Evolutionary conservation across 1,284 basidiomycete species (phyloP).

Genomic region (Malassezia slooffiae): DNA sequence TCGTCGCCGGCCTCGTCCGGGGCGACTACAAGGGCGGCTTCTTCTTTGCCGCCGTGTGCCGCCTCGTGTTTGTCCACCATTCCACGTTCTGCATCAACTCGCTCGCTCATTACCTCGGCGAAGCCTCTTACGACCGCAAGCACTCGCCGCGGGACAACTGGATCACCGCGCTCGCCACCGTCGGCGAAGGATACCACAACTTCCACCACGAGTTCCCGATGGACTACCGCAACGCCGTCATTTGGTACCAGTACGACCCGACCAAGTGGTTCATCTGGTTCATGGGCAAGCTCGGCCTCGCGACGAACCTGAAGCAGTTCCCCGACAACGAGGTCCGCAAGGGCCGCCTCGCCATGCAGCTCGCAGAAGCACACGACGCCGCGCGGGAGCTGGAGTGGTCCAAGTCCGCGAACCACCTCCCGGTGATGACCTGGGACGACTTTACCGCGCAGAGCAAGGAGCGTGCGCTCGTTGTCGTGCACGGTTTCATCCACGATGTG

Average conservation of each 20-base stretch:
- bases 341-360: slow-evolving; percentile 42
- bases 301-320: slow-evolving; percentile 43
- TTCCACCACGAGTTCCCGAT: slow-evolving; percentile 47
- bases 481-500: slow-evolving; percentile 44
- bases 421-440: slow-evolving; percentile 45
- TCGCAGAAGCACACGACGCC: slow-evolving; percentile 30
- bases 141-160: slow-evolving; percentile 45
- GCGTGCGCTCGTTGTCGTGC: slow-evolving; percentile 36
- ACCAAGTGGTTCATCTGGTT: slow-evolving; percentile 45
- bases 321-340: slow-evolving; percentile 46
- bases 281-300: slow-evolving; percentile 35
- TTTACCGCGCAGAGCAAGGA: slow-evolving; percentile 42
- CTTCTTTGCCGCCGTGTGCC: slow-evolving; percentile 41
- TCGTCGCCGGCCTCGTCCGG: slow-evolving; percentile 45
- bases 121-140: slow-evolving; percentile 44
- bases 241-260: slow-evolving; percentile 46
- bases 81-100: slow-evolving; percentile 47
- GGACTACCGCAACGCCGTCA: slow-evolving; percentile 44
- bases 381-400: slow-evolving; percentile 30
- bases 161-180: slow-evolving; percentile 41
- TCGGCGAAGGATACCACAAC: slow-evolving; percentile 46
- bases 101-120: slow-evolving; percentile 44
- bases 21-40: slow-evolving; percentile 44
- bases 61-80: slow-evolving; percentile 44
- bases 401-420: slow-evolving; percentile 36